Base-by-base conservation (phyloP, 495 filamentous ascomycete genomes). In the Talaromyces ruber region DNA sequence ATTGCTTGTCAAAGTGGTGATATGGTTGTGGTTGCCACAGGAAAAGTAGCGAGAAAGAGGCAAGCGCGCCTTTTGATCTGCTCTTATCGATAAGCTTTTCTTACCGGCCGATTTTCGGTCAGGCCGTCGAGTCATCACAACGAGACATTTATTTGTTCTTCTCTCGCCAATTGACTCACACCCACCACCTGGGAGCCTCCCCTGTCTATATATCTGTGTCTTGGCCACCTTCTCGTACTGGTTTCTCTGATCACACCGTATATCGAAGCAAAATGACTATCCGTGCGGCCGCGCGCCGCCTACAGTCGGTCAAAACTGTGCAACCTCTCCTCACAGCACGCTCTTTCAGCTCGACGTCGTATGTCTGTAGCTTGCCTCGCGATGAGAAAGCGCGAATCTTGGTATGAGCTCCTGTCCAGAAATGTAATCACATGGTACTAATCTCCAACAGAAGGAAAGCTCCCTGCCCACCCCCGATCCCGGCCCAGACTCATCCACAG, bases 391-490 rank as follows among this genome's bases (percentile, higher is more conserved):
- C 30, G 8, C 61, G 61, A 6, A 58, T 50, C 3, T 22, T 57
- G 53, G 61, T 63, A 63, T 14, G 47, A n/a, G 9, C 9, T 52
- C 8, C 24, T 22, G 1, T 1, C 12, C 21, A 7, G 1, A 7
- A 22, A 54, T 26, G 14, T 28, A 28, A 54, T 14, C 12, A 22
- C 16, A 28, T 18, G 12, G 8, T 14, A 0, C 51, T 54, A 54
- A 54, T 28, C 3, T 7, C 11, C 51, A n/a, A 3, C 68, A 90
- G 84, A 83, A 82, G 67, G 87, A 90, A 70, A 73, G 84, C 7
- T 66, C 77, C 26, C 72, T 95, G 14, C 81, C 90, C 2, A 90
- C 88, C 63, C 81, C 89, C 24, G 94, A 98, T 71, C 94, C 94
- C 11, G 65, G 86, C 1, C 62, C 81, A 3, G 89, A 96, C 72